Base-by-base conservation (phyloP, 2,329 filamentous ascomycete species). In the Diaporthe helianthi region DNA sequence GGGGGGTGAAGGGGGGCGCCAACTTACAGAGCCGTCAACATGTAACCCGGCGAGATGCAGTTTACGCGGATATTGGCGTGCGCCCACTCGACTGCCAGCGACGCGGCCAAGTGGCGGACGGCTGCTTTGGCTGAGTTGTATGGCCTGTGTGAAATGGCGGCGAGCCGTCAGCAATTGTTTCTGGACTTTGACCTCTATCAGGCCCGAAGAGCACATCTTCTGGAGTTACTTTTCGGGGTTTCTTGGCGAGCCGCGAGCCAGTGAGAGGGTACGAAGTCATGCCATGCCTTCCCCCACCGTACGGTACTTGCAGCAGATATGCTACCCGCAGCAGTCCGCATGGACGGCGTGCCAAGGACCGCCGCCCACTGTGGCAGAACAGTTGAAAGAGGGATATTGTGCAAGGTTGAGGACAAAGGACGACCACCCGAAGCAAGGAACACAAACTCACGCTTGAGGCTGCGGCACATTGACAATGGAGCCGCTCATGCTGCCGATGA, bases 111-210 rank as follows among this genome's bases (percentile, higher is more conserved):
- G 81, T 98, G 95, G 72, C 94, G 87, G 54, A 98, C 92, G 13
- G 93, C 96, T 44, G 96, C 95, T 82, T 98, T 98, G 72, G 94
- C 90, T 6, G 92, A 93, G 78, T 98, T 98, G 83, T 98, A 98
- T 0, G 94, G 94, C 54, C 85, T 87, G 71, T 33, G 64, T n/a
- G n/a, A n/a, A n/a, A n/a, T n/a, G 44, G 47, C 33, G n/a, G 36
- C 44, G 33, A n/a, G 29, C 38, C 22, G 65, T 58, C 49, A 61
- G 44, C 41, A 49, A 17, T 36, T 9, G 1, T 13, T 29, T 33
- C 15, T 31, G n/a, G 41, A 17, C 19, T 9, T 6, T 53, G 13
- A 10, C 9, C 38, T 29, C n/a, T n/a, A 29, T 3, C 19, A 31
- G 12, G 13, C 26, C 22, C 13, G 29, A n/a, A 66, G 41, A 31